Conservation (phyloP, 2,329 filamentous ascomycete species). For the Verticillium zaregamsianum region DNA sequence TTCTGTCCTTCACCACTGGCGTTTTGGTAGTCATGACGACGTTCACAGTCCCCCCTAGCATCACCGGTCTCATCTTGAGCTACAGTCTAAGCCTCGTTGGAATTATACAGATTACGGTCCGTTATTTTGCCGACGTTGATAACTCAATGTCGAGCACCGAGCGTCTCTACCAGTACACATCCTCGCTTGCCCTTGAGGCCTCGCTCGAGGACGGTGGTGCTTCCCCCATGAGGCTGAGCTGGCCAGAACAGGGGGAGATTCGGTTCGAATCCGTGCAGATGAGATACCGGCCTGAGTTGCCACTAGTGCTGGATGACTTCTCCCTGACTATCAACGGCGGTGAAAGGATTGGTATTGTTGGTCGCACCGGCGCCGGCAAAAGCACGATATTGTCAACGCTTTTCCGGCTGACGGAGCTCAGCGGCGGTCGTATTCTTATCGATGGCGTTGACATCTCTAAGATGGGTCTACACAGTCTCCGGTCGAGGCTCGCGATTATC, state of each 20-base stretch:
- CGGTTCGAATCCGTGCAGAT: constrained; percentile 71
- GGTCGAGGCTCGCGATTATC: constrained; percentile 75
- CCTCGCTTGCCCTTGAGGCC: constrained; percentile 81
- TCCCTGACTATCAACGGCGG: constrained; percentile 69
- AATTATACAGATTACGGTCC: constrained; percentile 93
- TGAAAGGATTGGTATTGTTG: constrained; percentile 77
- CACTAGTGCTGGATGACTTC: constrained; percentile 67
- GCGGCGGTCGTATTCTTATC: constrained; percentile 57
- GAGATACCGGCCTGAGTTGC: constrained; percentile 69
- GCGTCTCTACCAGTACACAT: constrained; percentile 85
- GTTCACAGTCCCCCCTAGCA: constrained; percentile 80
- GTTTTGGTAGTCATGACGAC: constrained; percentile 90
- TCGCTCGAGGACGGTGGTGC: constrained; percentile 69
- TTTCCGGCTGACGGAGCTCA: constrained; percentile 70
- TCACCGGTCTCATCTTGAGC: constrained; percentile 80
- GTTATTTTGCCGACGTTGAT: constrained; percentile 94
- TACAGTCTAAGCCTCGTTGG: constrained; percentile 93
- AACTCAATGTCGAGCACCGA: constrained; percentile 98
- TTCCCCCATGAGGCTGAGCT: constrained; percentile 54
- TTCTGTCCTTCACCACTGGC: constrained; percentile 83
- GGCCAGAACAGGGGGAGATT: constrained; percentile 86
- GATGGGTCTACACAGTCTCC: constrained; percentile 69
- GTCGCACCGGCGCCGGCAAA: constrained; percentile 79
- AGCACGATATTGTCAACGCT: constrained; percentile 79
- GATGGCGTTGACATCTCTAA: constrained; percentile 67